A percentile compares a stretch with the other conserved stretches of the same genome.
These are phyloP conservation scores for Cinchona pubescens DNA, from an alignment of 257 asterid species.

Conservation along the genomic window DNA sequence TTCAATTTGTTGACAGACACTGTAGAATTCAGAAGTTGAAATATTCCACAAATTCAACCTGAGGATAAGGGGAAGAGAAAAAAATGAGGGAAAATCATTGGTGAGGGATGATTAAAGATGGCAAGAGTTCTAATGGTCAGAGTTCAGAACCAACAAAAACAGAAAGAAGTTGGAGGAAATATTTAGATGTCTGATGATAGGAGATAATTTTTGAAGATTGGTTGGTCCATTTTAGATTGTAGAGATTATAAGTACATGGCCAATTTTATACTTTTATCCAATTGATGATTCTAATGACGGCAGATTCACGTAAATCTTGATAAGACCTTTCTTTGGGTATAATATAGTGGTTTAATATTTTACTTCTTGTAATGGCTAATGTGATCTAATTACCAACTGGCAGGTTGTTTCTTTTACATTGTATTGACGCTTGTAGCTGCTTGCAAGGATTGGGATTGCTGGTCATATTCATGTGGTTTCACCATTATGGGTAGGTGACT, in stretches of 20 bases:
- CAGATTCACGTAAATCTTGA: not conserved
- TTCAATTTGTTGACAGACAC: not conserved
- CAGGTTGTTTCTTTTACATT: slow-evolving; percentile 87
- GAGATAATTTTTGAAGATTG: not conserved
- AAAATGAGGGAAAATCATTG: not conserved
- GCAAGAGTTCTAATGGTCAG: not conserved
- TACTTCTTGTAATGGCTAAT: not conserved
- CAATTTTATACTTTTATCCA: not conserved
- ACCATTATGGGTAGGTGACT: slow-evolving; percentile 71
- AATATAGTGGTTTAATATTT: not conserved
- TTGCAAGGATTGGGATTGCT: slow-evolving; percentile 83
- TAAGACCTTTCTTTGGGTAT: not conserved
- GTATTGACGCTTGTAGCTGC: slow-evolving; percentile 74
- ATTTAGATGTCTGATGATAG: not conserved
- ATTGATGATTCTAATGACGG: not conserved
- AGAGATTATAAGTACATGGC: not conserved
- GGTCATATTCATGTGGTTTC: slow-evolving; percentile 90
- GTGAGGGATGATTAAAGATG: not conserved
- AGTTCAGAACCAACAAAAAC: not conserved
- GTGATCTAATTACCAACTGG: slow-evolving; percentile 25
- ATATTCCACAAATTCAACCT: not conserved
- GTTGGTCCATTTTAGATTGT: not conserved
- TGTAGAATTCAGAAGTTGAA: not conserved
- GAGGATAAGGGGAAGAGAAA: not conserved
- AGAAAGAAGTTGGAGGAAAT: not conserved